phyloP scores from a whole-genome alignment of 352 stramenopile genomes.

The Globisporangium cylindrosporum region DNA sequence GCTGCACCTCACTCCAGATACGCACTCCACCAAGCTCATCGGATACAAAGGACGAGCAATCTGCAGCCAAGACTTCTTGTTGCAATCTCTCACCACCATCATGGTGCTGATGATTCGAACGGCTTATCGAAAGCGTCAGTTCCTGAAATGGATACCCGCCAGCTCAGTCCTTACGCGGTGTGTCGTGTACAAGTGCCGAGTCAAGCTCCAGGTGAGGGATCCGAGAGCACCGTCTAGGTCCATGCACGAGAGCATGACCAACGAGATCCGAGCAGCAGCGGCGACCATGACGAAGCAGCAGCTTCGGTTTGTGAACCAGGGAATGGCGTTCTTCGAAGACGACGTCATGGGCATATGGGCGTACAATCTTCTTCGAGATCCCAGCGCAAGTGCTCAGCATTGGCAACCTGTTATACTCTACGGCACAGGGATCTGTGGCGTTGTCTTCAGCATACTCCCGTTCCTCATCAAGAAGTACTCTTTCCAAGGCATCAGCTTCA shows the following conservation, averaged over 20 bases:
- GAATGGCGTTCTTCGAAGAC: conserved; percentile 2
- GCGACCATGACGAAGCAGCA: conserved; percentile 8
- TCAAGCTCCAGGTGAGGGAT: not conserved
- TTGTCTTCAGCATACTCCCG: conserved; percentile 5
- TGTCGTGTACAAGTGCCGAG: conserved; percentile 18
- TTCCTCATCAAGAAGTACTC: not conserved
- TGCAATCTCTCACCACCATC: conserved; percentile 17
- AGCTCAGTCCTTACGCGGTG: conserved; percentile 16
- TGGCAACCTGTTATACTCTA: not conserved
- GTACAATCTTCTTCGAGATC: not conserved
- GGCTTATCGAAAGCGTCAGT: conserved; percentile 17
- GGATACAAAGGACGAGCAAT: not conserved
- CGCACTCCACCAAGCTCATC: not conserved
- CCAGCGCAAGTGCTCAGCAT: not conserved
- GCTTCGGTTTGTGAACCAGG: not conserved
- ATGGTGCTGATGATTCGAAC: conserved; percentile 15
- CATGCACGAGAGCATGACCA: not conserved
- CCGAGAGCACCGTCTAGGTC: not conserved
- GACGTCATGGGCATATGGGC: not conserved
- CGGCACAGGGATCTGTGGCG: not conserved
- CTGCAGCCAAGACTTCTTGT: conserved; percentile 4
- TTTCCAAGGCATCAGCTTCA: not conserved
- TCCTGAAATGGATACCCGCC: not conserved
- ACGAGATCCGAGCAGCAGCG: not conserved
- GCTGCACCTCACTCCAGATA: conserved; percentile 4